Percentiles rank a stretch among this genome's conserved stretches.
phyloP scores from a whole-genome alignment of 1,284 basidiomycete genomes.

The Meira miltonrushii region DNA sequence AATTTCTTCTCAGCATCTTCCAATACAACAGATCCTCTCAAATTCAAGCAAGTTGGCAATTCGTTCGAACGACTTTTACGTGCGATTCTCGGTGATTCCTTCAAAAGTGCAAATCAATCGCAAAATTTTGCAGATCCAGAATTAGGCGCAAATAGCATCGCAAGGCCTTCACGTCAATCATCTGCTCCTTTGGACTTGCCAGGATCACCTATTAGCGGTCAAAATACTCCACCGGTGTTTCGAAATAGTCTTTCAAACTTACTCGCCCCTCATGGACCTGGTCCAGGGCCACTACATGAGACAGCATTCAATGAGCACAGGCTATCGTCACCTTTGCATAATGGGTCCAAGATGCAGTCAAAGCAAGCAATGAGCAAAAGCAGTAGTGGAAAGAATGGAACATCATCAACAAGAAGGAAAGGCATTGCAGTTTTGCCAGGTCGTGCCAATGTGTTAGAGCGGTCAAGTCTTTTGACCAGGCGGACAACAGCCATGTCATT shows the following conservation, averaged over 20 bases:
- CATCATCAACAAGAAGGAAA: no score
- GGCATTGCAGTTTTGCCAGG: slow-evolving; percentile 4
- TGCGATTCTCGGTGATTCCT: slow-evolving; percentile 9
- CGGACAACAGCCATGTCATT: slow-evolving; percentile 15
- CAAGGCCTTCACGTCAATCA: background rate
- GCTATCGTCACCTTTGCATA: no score
- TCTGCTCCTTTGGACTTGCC: background rate
- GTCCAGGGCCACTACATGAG: background rate
- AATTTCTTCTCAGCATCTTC: background rate
- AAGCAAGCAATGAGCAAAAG: no score
- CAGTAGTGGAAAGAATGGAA: no score
- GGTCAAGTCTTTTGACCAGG: slow-evolving; percentile 13
- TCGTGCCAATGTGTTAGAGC: slow-evolving; percentile 9
- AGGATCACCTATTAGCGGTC: background rate
- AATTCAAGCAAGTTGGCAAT: slow-evolving; percentile 14
- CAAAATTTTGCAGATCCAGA: no score
- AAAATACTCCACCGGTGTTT: background rate
- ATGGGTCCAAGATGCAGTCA: no score
- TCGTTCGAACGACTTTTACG: slow-evolving; percentile 15
- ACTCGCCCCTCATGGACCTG: slow-evolving; percentile 4
- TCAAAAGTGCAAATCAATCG: no score
- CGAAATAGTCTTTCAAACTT: slow-evolving; percentile 2
- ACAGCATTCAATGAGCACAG: background rate
- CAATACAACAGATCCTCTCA: slow-evolving; percentile 13
- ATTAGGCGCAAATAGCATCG: no score